Percentiles rank a stretch among this genome's conserved stretches.
Conservation (phyloP, 106 monocot species). For the Dioscorea alata region DNA sequence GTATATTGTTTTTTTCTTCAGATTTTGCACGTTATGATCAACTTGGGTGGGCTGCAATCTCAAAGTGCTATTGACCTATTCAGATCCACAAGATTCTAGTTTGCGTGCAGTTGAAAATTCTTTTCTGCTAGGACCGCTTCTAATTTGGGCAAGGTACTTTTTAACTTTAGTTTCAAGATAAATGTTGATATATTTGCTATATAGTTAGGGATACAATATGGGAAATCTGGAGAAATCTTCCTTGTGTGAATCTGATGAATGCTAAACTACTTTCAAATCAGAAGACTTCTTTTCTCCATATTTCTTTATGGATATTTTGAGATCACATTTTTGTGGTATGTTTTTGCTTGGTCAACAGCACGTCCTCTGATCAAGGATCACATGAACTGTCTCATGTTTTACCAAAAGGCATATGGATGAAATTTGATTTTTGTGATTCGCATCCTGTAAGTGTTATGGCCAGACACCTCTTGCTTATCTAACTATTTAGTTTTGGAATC, state of each 20-base stretch:
- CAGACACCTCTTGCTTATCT: background rate
- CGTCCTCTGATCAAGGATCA: slow-evolving; percentile 54
- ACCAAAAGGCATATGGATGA: slow-evolving; percentile 81
- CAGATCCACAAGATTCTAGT: slow-evolving; percentile 66
- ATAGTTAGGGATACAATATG: no score
- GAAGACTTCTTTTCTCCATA: no score
- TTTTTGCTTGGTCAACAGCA: slow-evolving; percentile 36
- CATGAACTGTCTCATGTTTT: slow-evolving; percentile 53
- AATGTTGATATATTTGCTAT: background rate
- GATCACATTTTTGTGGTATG: no score
- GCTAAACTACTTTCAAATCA: no score
- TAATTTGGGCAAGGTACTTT: slow-evolving; percentile 77
- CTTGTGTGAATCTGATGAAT: no score
- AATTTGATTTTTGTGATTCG: slow-evolving; percentile 92
- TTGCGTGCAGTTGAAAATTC: slow-evolving; percentile 78
- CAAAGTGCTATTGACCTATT: slow-evolving; percentile 10
- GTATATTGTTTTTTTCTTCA: slow-evolving; percentile 16
- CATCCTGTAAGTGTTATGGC: slow-evolving; percentile 67
- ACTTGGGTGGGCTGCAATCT: background rate
- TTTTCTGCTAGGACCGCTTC: slow-evolving; percentile 73
- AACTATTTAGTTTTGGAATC: background rate
- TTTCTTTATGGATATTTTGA: no score
- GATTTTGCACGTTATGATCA: background rate
- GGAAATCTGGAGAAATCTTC: no score
- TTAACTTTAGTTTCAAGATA: background rate